Conservation (phyloP, 2,329 filamentous ascomycete species). For the Trichoderma polysporum region DNA sequence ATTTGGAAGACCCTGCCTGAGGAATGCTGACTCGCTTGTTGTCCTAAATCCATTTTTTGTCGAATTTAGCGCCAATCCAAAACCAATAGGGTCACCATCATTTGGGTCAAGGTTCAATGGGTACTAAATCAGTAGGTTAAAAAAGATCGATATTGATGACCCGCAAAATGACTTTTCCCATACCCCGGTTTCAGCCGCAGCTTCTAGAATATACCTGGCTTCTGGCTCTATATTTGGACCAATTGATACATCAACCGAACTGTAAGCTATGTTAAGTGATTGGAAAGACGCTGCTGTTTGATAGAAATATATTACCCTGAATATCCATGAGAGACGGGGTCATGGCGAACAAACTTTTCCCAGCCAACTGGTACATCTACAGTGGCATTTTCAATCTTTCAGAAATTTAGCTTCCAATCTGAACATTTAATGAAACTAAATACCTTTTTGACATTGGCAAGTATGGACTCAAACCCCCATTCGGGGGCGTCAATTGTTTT, state of each 20-base stretch:
- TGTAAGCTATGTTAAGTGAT: background rate
- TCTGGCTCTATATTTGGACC: background rate
- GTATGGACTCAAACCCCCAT: background rate
- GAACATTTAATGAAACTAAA: background rate
- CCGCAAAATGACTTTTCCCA: background rate
- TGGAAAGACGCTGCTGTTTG: background rate
- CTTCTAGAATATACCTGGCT: background rate
- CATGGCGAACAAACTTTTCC: background rate
- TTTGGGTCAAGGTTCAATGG: background rate
- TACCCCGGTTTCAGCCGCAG: background rate
- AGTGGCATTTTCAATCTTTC: background rate
- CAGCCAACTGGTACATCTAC: background rate
- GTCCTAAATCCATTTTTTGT: background rate
- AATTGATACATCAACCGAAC: background rate
- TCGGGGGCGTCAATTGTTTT: background rate
- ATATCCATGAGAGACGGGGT: background rate
- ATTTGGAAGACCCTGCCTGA: background rate
- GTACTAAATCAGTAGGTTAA: background rate
- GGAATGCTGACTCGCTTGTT: background rate
- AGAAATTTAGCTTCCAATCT: background rate
- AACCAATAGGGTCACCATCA: background rate
- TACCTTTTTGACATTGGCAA: background rate
- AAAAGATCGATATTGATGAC: background rate
- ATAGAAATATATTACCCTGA: background rate
- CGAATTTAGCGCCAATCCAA: background rate